A percentile compares a stretch with the other conserved stretches of the same genome.
Evolutionary conservation across 179 eudicot species (phyloP).

Genomic region (Spergularia azorica): DNA sequence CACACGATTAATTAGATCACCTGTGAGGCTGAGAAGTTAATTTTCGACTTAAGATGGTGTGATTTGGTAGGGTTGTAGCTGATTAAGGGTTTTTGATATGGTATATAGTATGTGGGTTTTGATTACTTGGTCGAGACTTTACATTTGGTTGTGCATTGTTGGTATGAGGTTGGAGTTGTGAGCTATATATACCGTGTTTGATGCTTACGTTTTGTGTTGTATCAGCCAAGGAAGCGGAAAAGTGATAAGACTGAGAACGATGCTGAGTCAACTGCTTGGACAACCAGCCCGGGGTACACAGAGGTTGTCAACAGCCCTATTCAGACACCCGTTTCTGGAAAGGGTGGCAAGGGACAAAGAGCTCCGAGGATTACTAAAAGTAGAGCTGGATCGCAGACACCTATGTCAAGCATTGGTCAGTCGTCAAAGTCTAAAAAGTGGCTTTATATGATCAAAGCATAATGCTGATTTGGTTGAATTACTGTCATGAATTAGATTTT

Average conservation of each 20-base stretch:
- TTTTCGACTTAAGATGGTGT: conserved; percentile 1
- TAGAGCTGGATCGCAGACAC: conserved; percentile 56
- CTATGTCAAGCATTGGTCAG: conserved; percentile 62
- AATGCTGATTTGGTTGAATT: no score
- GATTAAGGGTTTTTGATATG: background rate
- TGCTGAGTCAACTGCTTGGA: conserved; percentile 45
- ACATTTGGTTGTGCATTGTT: background rate
- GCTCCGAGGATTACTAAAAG: conserved; percentile 53
- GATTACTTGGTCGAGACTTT: background rate
- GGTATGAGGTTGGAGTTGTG: background rate
- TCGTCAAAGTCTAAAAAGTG: conserved; percentile 9
- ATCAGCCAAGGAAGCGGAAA: conserved; percentile 74
- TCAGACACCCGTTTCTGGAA: conserved; percentile 69
- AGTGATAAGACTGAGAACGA: conserved; percentile 43
- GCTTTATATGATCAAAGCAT: background rate
- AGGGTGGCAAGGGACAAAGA: conserved; percentile 54
- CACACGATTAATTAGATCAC: background rate
- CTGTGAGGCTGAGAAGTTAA: background rate
- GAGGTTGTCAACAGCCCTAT: conserved; percentile 53
- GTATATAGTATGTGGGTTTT: no score
- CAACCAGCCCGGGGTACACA: conserved; percentile 42
- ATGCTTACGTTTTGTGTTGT: conserved; percentile 23
- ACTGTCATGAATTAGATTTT: background rate
- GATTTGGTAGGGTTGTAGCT: background rate
- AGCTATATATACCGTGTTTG: background rate